Evolutionary conservation across 352 stramenopile genomes (phyloP).

Genomic region (Globisporangium echinulatum): DNA sequence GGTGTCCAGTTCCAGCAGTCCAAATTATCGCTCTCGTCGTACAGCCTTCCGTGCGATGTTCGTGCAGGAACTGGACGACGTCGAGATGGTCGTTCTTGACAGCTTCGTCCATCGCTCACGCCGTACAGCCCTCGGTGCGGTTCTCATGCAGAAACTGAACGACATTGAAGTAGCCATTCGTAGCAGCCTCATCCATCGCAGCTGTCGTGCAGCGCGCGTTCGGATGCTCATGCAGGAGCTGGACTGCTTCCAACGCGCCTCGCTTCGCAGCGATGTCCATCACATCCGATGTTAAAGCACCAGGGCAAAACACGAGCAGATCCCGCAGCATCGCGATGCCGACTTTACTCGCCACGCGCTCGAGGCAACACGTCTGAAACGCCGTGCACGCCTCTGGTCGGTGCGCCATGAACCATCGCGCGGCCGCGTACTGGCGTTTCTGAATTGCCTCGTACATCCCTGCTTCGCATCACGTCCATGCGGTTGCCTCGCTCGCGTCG

Average conservation of each 20-base stretch:
- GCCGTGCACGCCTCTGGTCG: background rate
- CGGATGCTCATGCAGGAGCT: background rate
- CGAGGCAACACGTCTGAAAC: background rate
- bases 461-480: background rate
- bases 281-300: background rate
- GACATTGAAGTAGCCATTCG: background rate
- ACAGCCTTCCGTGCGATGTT: background rate
- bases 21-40: background rate
- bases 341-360: background rate
- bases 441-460: background rate
- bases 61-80: constrained; percentile 1
- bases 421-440: background rate
- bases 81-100: background rate
- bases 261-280: background rate
- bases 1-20: background rate
- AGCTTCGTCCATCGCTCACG: background rate
- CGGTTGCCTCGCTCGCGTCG: background rate
- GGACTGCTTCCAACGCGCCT: background rate
- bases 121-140: background rate
- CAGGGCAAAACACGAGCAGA: background rate
- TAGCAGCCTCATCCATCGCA: background rate
- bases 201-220: background rate
- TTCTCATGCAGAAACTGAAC: background rate
- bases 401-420: background rate
- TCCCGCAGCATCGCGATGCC: background rate